Percentiles rank a stretch among this genome's conserved stretches.
phyloP scores from a whole-genome alignment of 495 filamentous ascomycete genomes.

The Chaetomidium leptoderma region DNA sequence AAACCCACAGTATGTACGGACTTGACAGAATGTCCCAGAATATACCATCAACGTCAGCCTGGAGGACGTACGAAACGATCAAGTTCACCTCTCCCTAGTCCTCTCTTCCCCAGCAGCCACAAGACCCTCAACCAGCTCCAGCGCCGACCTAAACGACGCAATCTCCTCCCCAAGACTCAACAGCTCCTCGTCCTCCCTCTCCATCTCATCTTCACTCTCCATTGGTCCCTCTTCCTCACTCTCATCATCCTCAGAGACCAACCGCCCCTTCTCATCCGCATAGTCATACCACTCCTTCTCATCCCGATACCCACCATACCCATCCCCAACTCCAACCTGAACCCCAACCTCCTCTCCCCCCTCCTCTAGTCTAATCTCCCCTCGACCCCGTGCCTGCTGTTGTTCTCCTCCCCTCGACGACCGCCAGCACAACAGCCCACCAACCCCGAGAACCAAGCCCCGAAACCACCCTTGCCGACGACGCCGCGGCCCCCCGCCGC shows the following conservation, averaged over 20 bases:
- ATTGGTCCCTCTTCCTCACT: not conserved
- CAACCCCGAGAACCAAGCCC: no score
- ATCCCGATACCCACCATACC: not conserved
- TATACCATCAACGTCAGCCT: no score
- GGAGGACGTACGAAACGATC: no score
- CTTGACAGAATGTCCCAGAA: no score
- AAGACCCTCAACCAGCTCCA: slow-evolving; percentile 43
- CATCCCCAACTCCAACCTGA: not conserved
- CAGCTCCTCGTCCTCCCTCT: slow-evolving; percentile 3
- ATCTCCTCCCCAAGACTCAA: slow-evolving; percentile 36
- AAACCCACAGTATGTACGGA: no score
- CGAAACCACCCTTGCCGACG: no score
- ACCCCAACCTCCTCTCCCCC: not conserved
- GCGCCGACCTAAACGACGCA: slow-evolving; percentile 44
- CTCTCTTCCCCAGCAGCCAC: slow-evolving; percentile 41
- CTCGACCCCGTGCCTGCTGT: no score
- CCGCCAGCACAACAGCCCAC: no score
- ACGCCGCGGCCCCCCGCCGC: no score
- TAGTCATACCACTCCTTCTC: not conserved
- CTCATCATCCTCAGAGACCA: not conserved
- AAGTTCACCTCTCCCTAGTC: not conserved
- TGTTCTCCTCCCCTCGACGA: no score
- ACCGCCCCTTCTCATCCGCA: not conserved
- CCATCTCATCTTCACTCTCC: not conserved
- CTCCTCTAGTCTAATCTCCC: not conserved